Percentiles rank a stretch among this genome's conserved stretches.
phyloP scores from a whole-genome alignment of 768 basidiomycete species.

The Tulasnella sp. region DNA sequence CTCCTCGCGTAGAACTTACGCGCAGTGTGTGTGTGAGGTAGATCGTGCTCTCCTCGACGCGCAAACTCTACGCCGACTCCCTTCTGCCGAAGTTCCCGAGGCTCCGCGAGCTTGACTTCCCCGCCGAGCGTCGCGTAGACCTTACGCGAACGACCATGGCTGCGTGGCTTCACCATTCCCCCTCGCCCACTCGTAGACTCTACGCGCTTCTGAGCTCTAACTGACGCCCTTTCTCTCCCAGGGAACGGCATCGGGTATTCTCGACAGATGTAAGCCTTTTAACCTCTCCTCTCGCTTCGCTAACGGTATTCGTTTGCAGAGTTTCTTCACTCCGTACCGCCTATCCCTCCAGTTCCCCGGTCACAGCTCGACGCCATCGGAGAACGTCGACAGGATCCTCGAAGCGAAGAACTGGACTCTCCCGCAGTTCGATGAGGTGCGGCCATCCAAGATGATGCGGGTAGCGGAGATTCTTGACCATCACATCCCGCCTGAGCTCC shows the following conservation, averaged over 20 bases:
- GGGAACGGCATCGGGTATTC: background rate
- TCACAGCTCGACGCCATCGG: background rate
- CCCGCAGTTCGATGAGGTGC: background rate
- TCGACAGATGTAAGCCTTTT: background rate
- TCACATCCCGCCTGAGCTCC: background rate
- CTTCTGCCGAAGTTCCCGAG: too few species aligned
- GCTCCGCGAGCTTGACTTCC: too few species aligned
- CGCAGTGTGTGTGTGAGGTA: too few species aligned
- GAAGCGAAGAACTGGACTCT: background rate
- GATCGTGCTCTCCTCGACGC: too few species aligned
- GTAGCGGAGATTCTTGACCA: background rate
- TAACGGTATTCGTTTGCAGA: background rate
- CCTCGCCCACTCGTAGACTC: too few species aligned
- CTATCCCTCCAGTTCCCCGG: background rate
- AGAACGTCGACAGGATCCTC: background rate
- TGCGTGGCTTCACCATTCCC: too few species aligned
- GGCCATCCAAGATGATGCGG: background rate
- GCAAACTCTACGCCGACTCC: too few species aligned
- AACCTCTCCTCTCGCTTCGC: background rate
- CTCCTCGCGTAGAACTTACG: too few species aligned
- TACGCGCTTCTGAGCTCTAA: too few species aligned
- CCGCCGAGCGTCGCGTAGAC: too few species aligned
- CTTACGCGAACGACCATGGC: too few species aligned
- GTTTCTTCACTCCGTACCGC: background rate
- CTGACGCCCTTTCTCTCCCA: too few species aligned